Percentiles rank a stretch among this genome's conserved stretches.
These are phyloP conservation scores for Suillus placidus DNA, from an alignment of 768 basidiomycete genomes.

Conservation along the genomic window DNA sequence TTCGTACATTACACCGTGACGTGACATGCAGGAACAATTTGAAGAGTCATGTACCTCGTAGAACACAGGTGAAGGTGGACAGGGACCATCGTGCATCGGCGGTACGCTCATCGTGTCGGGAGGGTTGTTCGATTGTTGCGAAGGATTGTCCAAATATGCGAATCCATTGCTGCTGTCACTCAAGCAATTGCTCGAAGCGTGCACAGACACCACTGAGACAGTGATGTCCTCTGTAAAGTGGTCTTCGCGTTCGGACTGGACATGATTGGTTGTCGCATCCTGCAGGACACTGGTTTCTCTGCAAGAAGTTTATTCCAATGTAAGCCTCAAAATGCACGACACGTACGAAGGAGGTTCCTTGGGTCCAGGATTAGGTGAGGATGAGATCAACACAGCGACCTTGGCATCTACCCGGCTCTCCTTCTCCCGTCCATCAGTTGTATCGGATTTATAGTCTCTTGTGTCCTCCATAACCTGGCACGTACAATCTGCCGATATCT, in stretches of 20 bases:
- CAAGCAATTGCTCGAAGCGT: not conserved
- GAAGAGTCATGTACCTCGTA: not conserved
- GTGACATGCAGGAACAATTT: not conserved
- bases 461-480: not conserved
- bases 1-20: not conserved
- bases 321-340: not conserved
- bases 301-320: not conserved
- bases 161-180: not conserved
- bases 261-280: not conserved
- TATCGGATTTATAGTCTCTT: not conserved
- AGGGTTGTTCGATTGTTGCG: not conserved
- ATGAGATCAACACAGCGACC: not conserved
- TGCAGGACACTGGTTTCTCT: not conserved
- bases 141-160: not conserved
- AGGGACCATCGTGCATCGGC: not conserved
- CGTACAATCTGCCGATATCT: not conserved
- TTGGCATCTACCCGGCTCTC: not conserved
- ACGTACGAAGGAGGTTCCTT: not conserved
- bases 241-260: not conserved
- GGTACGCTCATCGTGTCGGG: not conserved
- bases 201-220: not conserved
- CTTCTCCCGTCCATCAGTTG: not conserved
- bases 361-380: not conserved
- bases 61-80: not conserved
- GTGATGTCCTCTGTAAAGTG: not conserved